Conservation (phyloP, 2,329 filamentous ascomycete species). For the Penicillium sp. region DNA sequence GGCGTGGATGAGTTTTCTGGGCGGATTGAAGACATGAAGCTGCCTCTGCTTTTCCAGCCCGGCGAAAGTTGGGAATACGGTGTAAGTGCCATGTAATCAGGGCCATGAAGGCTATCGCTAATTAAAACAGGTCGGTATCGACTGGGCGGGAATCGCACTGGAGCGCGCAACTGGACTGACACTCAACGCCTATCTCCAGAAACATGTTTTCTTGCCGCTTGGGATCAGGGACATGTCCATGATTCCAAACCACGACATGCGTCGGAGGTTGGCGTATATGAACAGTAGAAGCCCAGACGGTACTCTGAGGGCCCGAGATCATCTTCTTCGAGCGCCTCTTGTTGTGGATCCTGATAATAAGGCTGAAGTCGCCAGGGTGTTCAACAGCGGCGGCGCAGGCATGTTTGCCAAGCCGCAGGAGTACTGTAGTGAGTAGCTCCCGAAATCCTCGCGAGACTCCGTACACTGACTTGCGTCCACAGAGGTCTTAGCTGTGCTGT, state of each 20-base stretch:
- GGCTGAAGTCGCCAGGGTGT: conserved; percentile 46
- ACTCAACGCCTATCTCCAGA: conserved; percentile 52
- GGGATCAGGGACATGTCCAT: conserved; percentile 54
- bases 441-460: neutral
- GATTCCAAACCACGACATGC: conserved; percentile 57
- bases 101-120: neutral
- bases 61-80: conserved; percentile 63
- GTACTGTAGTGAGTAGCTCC: conserved; percentile 51
- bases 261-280: conserved; percentile 57
- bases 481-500: conserved; percentile 60
- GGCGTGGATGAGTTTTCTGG: conserved; percentile 57
- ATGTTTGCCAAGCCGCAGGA: conserved; percentile 60
- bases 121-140: conserved; percentile 45
- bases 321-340: conserved; percentile 51
- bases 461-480: neutral
- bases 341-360: conserved; percentile 38
- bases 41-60: conserved; percentile 62
- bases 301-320: conserved; percentile 45
- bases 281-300: conserved; percentile 52
- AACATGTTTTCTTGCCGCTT: conserved; percentile 50
- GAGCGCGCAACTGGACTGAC: conserved; percentile 46
- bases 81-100: conserved; percentile 33
- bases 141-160: conserved; percentile 55
- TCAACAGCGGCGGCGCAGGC: conserved; percentile 63
- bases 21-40: conserved; percentile 51